A percentile compares a stretch with the other conserved stretches of the same genome.
These are phyloP conservation scores for Phytophthora kernoviae DNA, from an alignment of 352 stramenopile genomes.

Conservation along the genomic window DNA sequence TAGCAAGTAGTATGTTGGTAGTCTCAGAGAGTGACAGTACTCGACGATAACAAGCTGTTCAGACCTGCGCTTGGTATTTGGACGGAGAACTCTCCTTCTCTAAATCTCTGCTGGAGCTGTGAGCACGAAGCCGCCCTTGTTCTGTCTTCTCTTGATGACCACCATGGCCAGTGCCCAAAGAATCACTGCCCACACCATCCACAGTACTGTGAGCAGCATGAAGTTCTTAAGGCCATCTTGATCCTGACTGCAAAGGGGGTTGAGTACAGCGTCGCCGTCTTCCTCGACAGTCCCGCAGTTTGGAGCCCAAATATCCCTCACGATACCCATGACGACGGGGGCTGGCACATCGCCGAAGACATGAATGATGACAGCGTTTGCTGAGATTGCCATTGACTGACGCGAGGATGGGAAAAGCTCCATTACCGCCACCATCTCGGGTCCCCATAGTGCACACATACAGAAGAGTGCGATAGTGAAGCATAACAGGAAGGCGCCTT, in stretches of 20 bases:
- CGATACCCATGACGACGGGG: slow-evolving; percentile 83
- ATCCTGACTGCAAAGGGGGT: slow-evolving; percentile 53
- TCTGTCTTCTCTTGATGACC: slow-evolving; percentile 34
- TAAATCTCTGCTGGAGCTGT: slow-evolving; percentile 25
- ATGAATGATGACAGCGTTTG: slow-evolving; percentile 87
- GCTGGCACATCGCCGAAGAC: slow-evolving; percentile 90
- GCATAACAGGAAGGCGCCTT: slow-evolving; percentile 52
- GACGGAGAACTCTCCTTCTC: neutral
- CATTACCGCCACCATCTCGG: slow-evolving; percentile 77
- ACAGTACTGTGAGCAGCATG: slow-evolving; percentile 59
- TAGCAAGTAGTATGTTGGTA: no score
- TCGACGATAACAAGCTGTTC: neutral
- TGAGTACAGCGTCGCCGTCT: slow-evolving; percentile 44
- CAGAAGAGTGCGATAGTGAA: slow-evolving; percentile 58
- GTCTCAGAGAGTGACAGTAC: no score
- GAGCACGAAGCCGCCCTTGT: slow-evolving; percentile 30
- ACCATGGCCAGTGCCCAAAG: slow-evolving; percentile 44
- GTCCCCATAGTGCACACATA: slow-evolving; percentile 59
- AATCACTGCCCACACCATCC: slow-evolving; percentile 66
- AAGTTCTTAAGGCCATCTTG: slow-evolving; percentile 53
- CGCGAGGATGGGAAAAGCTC: slow-evolving; percentile 73
- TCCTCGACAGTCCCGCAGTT: slow-evolving; percentile 64
- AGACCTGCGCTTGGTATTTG: neutral
- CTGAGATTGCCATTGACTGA: slow-evolving; percentile 78
- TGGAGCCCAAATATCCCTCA: slow-evolving; percentile 88